Evolutionary conservation across 306 rosid species (phyloP).

Genomic region (Sphenostylis stenocarpa): DNA sequence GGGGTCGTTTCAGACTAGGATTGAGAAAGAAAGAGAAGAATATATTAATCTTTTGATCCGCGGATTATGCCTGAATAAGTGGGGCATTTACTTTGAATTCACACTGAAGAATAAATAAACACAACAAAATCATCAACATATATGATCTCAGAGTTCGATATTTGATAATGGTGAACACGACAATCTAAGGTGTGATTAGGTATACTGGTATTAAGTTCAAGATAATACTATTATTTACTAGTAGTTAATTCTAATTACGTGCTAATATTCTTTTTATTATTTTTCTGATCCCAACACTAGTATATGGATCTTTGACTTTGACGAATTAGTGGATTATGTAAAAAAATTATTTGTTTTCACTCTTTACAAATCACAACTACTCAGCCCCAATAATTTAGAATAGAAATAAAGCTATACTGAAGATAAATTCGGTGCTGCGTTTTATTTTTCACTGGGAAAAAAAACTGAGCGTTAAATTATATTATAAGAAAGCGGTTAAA

Average conservation of each 20-base stretch:
- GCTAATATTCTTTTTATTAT: neutral
- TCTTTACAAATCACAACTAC: neutral
- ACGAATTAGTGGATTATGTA: neutral
- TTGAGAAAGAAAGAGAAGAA: neutral
- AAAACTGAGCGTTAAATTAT: too few relatives aligned
- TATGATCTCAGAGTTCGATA: neutral
- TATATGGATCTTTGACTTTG: neutral
- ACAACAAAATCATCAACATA: neutral
- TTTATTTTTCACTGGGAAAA: too few relatives aligned
- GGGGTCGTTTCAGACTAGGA: neutral
- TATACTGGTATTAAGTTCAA: neutral
- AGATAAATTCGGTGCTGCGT: too few relatives aligned
- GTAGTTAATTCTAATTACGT: neutral
- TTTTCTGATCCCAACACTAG: neutral
- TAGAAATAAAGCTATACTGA: too few relatives aligned
- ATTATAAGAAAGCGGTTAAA: too few relatives aligned
- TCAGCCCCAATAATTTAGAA: neutral
- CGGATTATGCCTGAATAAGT: constrained; percentile 9
- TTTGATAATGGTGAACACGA: neutral
- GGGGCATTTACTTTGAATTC: constrained; percentile 9
- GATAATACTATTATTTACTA: neutral
- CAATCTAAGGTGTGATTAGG: neutral
- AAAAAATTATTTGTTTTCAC: neutral
- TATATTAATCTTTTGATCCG: constrained; percentile 11
- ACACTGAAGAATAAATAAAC: neutral